These are phyloP conservation scores for Apocynum venetum DNA, from an alignment of 257 asterid species.

Conservation along the genomic window DNA sequence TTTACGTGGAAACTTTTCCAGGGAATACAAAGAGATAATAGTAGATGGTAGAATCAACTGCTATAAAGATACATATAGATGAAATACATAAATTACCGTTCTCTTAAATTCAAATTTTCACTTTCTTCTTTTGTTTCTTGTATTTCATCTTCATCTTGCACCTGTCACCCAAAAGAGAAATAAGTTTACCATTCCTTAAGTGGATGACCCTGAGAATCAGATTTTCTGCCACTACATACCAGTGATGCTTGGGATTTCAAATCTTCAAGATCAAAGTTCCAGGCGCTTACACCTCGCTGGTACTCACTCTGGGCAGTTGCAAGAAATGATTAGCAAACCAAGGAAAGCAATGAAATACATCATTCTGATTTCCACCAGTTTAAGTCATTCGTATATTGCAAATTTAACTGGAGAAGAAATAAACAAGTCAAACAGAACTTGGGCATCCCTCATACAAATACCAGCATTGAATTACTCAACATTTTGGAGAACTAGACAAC, in stretches of 20 bases:
- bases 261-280: constrained; percentile 98
- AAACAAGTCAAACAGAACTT: constrained; percentile 3
- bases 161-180: constrained; percentile 43
- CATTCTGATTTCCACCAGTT: constrained; percentile 7
- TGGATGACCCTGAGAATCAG: neutral
- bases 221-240: constrained; percentile 42
- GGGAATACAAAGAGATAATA: constrained; percentile 3
- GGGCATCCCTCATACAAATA: neutral
- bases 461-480: neutral
- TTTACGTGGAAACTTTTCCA: constrained; percentile 8
- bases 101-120: constrained; percentile 36
- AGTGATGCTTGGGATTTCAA: constrained; percentile 88
- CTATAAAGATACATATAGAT: neutral
- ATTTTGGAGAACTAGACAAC: neutral
- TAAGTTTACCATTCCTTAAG: constrained; percentile 14
- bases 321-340: constrained; percentile 6
- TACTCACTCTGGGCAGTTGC: constrained; percentile 74
- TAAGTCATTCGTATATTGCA: neutral
- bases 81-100: constrained; percentile 35
- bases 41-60: neutral
- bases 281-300: constrained; percentile 98
- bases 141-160: constrained; percentile 76
- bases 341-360: neutral
- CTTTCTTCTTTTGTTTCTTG: constrained; percentile 71
- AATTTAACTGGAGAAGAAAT: neutral